These are phyloP conservation scores for Stemphylium lycopersici DNA, from an alignment of 2,329 filamentous ascomycete species.

Conservation along the genomic window DNA sequence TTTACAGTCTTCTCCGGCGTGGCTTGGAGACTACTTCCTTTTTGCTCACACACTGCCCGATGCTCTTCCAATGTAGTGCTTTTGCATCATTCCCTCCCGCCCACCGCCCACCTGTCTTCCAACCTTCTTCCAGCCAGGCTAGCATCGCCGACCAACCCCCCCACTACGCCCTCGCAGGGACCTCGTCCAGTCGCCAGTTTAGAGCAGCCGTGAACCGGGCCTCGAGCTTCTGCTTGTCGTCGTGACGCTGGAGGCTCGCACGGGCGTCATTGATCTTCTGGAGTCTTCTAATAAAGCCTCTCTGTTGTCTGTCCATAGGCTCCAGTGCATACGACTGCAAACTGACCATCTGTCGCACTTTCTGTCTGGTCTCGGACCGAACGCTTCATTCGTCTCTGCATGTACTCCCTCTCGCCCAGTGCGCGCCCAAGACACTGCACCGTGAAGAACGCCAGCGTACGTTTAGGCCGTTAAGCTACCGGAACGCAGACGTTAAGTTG, in stretches of 20 bases:
- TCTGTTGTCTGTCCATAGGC: conserved; percentile 26
- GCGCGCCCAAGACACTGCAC: conserved; percentile 29
- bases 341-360: conserved; percentile 43
- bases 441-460: conserved; percentile 38
- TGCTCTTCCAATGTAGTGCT: conserved; percentile 41
- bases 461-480: conserved; percentile 42
- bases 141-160: conserved; percentile 28
- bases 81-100: conserved; percentile 29
- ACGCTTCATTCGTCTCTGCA: conserved; percentile 44
- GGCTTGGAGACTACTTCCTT: conserved; percentile 40
- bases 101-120: conserved; percentile 15
- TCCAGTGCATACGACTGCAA: conserved; percentile 35
- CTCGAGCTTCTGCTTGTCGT: conserved; percentile 22
- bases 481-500: conserved; percentile 41
- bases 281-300: conserved; percentile 27
- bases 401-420: conserved; percentile 40
- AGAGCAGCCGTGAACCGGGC: conserved; percentile 28
- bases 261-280: conserved; percentile 24
- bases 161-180: conserved; percentile 35
- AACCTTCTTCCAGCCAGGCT: conserved; percentile 27
- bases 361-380: conserved; percentile 43
- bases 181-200: conserved; percentile 32
- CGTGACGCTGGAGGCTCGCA: conserved; percentile 25
- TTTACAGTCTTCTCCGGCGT: conserved; percentile 43
- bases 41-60: conserved; percentile 35